These are phyloP conservation scores for Quercus phellos DNA, from an alignment of 331 rosid genomes.

Conservation along the genomic window DNA sequence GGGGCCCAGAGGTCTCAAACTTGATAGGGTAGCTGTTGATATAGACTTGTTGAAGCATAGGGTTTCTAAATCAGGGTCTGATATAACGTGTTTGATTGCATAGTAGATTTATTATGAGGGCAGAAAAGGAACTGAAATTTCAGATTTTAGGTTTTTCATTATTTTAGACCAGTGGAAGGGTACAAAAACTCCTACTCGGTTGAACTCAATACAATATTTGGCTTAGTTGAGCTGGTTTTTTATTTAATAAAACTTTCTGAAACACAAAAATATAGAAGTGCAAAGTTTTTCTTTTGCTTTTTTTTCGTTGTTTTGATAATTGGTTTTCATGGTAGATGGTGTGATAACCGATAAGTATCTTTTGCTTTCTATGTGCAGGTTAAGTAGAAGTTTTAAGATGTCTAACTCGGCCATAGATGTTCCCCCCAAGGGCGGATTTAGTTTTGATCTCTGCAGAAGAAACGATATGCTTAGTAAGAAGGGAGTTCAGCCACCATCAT, in stretches of 20 bases:
- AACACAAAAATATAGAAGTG: background rate
- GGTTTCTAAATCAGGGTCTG: background rate
- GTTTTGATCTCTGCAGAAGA: slow-evolving; percentile 84
- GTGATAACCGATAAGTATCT: background rate
- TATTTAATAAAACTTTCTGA: background rate
- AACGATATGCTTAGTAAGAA: slow-evolving; percentile 77
- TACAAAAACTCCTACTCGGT: background rate
- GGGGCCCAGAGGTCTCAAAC: background rate
- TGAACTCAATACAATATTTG: background rate
- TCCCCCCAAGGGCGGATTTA: slow-evolving; percentile 89
- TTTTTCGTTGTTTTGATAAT: background rate
- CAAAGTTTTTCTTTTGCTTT: background rate
- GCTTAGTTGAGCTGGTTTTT: background rate
- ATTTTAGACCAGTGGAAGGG: background rate
- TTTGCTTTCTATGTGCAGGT: background rate
- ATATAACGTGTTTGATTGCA: background rate
- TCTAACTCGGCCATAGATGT: slow-evolving; percentile 44
- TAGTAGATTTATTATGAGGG: background rate
- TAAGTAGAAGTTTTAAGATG: slow-evolving; percentile 32
- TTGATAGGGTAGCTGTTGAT: background rate
- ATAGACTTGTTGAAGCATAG: background rate
- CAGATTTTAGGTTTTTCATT: background rate
- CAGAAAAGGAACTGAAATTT: too few relatives aligned
- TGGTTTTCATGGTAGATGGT: background rate
- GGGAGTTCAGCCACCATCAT: slow-evolving; percentile 57